These are phyloP conservation scores for Aureobasidium subglaciale DNA, from an alignment of 2,329 filamentous ascomycete genomes.

Conservation along the genomic window DNA sequence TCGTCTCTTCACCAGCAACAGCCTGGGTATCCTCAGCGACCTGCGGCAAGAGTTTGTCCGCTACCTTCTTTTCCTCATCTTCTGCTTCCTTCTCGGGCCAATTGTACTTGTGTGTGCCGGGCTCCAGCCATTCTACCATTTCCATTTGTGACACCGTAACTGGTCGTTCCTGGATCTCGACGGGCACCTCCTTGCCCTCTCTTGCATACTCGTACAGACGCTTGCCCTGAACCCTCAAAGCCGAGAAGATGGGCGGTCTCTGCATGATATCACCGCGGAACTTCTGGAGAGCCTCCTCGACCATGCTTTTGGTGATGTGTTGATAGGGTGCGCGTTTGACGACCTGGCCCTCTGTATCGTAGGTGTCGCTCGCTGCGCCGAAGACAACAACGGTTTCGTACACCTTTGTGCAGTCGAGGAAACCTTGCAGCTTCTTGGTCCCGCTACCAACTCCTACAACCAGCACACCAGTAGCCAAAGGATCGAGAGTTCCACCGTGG, in stretches of 20 bases:
- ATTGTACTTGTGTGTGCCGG: constrained; percentile 68
- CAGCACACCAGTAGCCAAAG: constrained; percentile 85
- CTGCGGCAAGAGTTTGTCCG: constrained; percentile 54
- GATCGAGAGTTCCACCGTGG: constrained; percentile 92
- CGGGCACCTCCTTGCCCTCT: constrained; percentile 77
- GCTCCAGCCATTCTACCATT: constrained; percentile 75
- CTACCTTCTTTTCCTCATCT: constrained; percentile 65
- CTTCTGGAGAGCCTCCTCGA: constrained; percentile 66
- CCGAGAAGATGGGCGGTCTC: constrained; percentile 86
- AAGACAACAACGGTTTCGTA: constrained; percentile 90
- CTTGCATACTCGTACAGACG: constrained; percentile 93
- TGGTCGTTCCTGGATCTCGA: constrained; percentile 72
- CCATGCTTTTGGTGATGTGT: constrained; percentile 70
- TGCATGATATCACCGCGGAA: constrained; percentile 84
- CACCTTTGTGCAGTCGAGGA: constrained; percentile 82
- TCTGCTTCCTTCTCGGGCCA: constrained; percentile 77
- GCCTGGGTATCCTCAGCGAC: constrained; percentile 26
- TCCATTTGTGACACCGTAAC: constrained; percentile 74
- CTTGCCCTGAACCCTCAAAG: constrained; percentile 88
- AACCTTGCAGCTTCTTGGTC: constrained; percentile 73
- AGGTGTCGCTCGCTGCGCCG: constrained; percentile 85
- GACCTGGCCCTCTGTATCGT: constrained; percentile 80
- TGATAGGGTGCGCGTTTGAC: constrained; percentile 67
- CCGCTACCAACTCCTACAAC: constrained; percentile 81
- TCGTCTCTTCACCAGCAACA: constrained; percentile 12